These are phyloP conservation scores for Laburnicola sp. DNA, from an alignment of 2,329 filamentous ascomycete species.

Conservation along the genomic window DNA sequence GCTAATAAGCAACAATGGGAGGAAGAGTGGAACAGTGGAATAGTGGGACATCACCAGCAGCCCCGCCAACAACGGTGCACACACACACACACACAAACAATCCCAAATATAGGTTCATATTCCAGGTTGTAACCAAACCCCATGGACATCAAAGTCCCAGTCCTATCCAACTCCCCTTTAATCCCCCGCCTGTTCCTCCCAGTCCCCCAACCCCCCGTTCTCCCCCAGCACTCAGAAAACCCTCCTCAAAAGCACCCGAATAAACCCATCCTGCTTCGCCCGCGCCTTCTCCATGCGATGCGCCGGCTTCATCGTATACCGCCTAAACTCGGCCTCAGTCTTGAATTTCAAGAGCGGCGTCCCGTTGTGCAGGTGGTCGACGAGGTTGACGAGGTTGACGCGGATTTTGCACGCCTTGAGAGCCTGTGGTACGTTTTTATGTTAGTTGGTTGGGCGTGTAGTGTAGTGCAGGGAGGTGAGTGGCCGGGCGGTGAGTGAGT, in stretches of 20 bases:
- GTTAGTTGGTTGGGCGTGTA: background rate
- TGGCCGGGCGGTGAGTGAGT: too few species aligned
- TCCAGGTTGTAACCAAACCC: too few species aligned
- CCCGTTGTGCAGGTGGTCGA: conserved; percentile 21
- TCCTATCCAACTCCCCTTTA: too few species aligned
- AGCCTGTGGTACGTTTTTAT: conserved; percentile 1
- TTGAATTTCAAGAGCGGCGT: conserved; percentile 19
- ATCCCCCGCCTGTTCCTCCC: too few species aligned
- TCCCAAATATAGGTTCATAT: too few species aligned
- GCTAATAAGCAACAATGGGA: too few species aligned
- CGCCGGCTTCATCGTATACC: conserved; percentile 14
- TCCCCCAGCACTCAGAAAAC: conserved; percentile 1
- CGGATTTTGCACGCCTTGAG: conserved; percentile 16
- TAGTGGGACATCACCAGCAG: too few species aligned
- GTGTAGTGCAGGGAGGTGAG: too few species aligned
- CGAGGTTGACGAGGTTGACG: conserved; percentile 27
- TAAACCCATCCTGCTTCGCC: conserved; percentile 30
- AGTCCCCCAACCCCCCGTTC: background rate
- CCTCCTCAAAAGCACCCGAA: conserved; percentile 22
- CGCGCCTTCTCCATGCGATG: background rate
- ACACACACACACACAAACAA: too few species aligned
- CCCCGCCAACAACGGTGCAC: too few species aligned
- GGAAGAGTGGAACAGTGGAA: too few species aligned
- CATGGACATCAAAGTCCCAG: too few species aligned
- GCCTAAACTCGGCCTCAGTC: conserved; percentile 11